Evolutionary conservation across 2,329 filamentous ascomycete species (phyloP).

Genomic region (Ascomycota sp.): DNA sequence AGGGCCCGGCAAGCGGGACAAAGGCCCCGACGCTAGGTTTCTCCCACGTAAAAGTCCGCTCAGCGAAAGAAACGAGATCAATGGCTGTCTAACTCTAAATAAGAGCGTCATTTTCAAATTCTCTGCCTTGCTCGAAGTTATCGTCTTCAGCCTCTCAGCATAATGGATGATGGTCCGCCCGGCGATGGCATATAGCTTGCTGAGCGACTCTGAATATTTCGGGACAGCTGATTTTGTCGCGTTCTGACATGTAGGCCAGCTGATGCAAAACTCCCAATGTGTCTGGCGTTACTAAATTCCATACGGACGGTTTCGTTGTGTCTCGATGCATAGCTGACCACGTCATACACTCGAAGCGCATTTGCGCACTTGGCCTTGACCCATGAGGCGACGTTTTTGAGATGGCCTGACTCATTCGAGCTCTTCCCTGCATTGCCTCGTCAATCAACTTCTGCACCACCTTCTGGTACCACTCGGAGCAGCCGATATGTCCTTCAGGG

Average conservation of each 20-base stretch:
- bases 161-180: conserved; percentile 29
- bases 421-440: conserved; percentile 7
- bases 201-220: conserved; percentile 24
- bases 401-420: conserved; percentile 7
- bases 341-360: conserved; percentile 33
- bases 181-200: conserved; percentile 23
- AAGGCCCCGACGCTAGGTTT: conserved; percentile 24
- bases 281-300: conserved; percentile 14
- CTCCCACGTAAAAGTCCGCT: conserved; percentile 23
- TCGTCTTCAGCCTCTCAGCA: conserved; percentile 13
- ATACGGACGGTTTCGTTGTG: conserved; percentile 25
- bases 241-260: conserved; percentile 51
- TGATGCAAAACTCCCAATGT: conserved; percentile 26
- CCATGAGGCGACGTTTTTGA: conserved; percentile 17
- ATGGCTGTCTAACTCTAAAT: conserved; percentile 32
- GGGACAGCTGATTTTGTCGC: conserved; percentile 25
- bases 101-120: conserved; percentile 28
- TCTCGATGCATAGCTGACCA: conserved; percentile 29
- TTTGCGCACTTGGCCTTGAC: conserved; percentile 21
- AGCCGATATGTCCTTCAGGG: conserved; percentile 18
- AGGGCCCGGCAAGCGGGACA: conserved; percentile 34
- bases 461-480: conserved; percentile 15
- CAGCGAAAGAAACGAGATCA: conserved; percentile 33
- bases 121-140: conserved; percentile 18
- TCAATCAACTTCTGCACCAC: conserved; percentile 10